A percentile compares a stretch with the other conserved stretches of the same genome.
phyloP scores from a whole-genome alignment of 441 rosid genomes.

The Daphne laureola region DNA sequence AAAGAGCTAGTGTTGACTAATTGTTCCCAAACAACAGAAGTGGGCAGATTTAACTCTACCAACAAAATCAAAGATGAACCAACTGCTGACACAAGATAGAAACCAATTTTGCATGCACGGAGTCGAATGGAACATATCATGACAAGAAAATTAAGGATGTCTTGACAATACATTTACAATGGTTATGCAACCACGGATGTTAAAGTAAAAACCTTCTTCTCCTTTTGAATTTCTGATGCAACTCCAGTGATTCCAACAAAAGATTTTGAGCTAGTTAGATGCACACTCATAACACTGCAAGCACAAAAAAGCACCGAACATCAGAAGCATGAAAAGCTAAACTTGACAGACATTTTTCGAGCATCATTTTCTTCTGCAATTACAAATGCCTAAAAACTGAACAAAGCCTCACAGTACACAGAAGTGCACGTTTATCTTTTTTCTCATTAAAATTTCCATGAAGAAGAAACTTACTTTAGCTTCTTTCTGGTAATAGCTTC shows the following conservation, averaged over 20 bases:
- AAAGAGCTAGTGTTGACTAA: no score
- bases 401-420: background rate
- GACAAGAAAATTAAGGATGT: background rate
- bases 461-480: slow-evolving; percentile 60
- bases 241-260: slow-evolving; percentile 75
- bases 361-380: background rate
- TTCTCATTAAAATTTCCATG: background rate
- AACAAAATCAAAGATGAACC: background rate
- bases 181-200: background rate
- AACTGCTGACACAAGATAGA: background rate
- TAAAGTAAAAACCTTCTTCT: slow-evolving; percentile 62
- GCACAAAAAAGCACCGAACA: slow-evolving; percentile 8
- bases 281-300: slow-evolving; percentile 78
- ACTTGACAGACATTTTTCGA: slow-evolving; percentile 5
- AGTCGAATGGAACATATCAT: background rate
- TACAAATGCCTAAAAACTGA: slow-evolving; percentile 2
- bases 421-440: background rate
- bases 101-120: background rate
- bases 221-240: slow-evolving; percentile 82
- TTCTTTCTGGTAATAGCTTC: slow-evolving; percentile 80
- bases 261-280: slow-evolving; percentile 94
- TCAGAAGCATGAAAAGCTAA: slow-evolving; percentile 12
- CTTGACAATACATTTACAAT: background rate
- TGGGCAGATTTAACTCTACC: no score
- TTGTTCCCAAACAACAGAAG: no score